These are phyloP conservation scores for Nyctanthes arbortristis DNA, from an alignment of 257 asterid species.

Conservation along the genomic window DNA sequence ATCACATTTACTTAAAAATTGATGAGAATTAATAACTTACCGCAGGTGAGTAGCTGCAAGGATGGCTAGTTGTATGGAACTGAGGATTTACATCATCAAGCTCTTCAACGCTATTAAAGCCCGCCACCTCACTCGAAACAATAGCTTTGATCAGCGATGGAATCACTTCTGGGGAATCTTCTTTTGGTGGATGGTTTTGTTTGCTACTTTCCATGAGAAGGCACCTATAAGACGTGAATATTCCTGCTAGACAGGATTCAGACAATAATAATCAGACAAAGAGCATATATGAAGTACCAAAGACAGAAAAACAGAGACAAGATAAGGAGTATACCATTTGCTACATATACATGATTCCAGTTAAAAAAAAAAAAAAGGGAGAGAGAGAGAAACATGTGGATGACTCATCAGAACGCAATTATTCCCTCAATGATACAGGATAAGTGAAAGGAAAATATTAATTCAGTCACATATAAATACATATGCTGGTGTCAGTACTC, in stretches of 20 bases:
- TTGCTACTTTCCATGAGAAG: constrained; percentile 21
- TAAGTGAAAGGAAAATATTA: background rate
- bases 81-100: constrained; percentile 17
- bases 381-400: background rate
- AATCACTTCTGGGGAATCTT: constrained; percentile 18
- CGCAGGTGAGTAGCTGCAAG: constrained; percentile 15
- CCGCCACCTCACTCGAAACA: constrained; percentile 31
- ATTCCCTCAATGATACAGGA: background rate
- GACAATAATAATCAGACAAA: background rate
- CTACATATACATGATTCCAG: background rate
- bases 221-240: background rate
- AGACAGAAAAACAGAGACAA: background rate
- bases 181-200: background rate
- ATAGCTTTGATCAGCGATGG: constrained; percentile 36
- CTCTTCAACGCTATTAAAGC: constrained; percentile 26
- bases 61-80: background rate
- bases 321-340: background rate
- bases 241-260: background rate
- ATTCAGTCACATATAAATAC: background rate
- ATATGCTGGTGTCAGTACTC: background rate
- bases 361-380: background rate
- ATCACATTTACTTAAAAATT: background rate
- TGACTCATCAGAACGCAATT: background rate
- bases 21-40: constrained; percentile 17
- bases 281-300: background rate